Evolutionary conservation across 2,329 filamentous ascomycete species (phyloP).

Genomic region (Fusarium praegraminearum): DNA sequence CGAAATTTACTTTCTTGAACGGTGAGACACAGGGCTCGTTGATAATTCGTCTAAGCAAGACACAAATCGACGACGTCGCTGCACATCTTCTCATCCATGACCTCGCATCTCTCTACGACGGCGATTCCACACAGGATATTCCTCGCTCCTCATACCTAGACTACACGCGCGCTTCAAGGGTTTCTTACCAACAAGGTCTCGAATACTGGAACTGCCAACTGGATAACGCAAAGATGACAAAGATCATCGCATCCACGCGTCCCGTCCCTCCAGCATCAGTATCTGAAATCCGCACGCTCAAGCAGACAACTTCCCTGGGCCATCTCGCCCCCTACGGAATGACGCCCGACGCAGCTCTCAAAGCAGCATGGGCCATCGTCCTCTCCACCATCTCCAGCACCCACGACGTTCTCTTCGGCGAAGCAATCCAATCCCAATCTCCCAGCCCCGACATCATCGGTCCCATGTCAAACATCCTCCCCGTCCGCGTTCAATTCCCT

Average conservation of each 20-base stretch:
- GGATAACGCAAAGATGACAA: constrained; percentile 61
- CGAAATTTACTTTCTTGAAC: constrained; percentile 64
- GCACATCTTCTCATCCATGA: constrained; percentile 62
- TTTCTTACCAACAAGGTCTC: constrained; percentile 54
- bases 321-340: constrained; percentile 59
- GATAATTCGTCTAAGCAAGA: constrained; percentile 61
- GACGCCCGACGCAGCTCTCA: constrained; percentile 65
- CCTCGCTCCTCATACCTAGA: constrained; percentile 61
- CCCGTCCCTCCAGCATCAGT: constrained; percentile 53
- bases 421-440: constrained; percentile 59
- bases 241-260: constrained; percentile 57
- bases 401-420: constrained; percentile 68
- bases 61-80: constrained; percentile 63
- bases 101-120: constrained; percentile 60
- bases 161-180: constrained; percentile 58
- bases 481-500: constrained; percentile 62
- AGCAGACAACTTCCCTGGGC: constrained; percentile 56
- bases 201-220: constrained; percentile 62
- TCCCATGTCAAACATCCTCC: constrained; percentile 61
- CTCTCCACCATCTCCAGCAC: constrained; percentile 63
- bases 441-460: constrained; percentile 62
- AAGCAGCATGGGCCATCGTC: constrained; percentile 68
- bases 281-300: constrained; percentile 55
- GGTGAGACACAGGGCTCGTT: constrained; percentile 61
- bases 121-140: constrained; percentile 45